Conservation (phyloP, 805 yeast species). For the Pichia manshurica region DNA sequence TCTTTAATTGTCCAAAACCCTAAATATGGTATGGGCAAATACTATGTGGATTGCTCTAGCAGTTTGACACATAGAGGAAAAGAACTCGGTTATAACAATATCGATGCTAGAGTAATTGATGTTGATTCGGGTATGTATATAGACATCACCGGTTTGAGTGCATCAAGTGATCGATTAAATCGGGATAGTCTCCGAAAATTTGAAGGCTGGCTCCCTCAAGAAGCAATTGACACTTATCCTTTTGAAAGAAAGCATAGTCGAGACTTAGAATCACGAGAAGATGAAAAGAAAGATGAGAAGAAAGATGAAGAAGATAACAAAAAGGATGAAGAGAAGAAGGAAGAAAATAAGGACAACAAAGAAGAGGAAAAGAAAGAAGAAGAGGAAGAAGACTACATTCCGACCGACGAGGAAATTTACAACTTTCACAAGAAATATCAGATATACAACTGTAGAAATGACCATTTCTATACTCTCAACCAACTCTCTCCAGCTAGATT, state of each 20-base stretch:
- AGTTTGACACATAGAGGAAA: constrained; percentile 47
- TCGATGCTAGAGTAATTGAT: constrained; percentile 71
- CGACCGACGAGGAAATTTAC: neutral
- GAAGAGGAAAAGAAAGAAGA: neutral
- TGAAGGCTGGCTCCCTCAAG: constrained; percentile 6
- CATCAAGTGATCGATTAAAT: constrained; percentile 31
- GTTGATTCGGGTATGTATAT: constrained; percentile 64
- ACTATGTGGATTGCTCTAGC: constrained; percentile 35
- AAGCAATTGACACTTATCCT: neutral
- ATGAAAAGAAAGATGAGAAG: neutral
- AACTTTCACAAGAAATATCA: constrained; percentile 6
- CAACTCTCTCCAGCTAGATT: constrained; percentile 50
- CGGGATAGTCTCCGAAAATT: neutral
- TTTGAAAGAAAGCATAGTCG: neutral
- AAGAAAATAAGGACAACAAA: neutral
- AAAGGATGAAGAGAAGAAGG: neutral
- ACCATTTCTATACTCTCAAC: constrained; percentile 45
- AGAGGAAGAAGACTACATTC: neutral
- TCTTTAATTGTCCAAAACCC: constrained; percentile 38
- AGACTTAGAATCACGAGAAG: neutral
- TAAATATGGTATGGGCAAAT: constrained; percentile 28
- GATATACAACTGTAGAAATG: constrained; percentile 51
- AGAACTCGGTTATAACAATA: constrained; percentile 57
- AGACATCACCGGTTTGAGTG: constrained; percentile 63
- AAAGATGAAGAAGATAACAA: neutral